A percentile compares a stretch with the other conserved stretches of the same genome.
These are phyloP conservation scores for Phytophthora niederhauseri DNA, from an alignment of 352 stramenopile genomes.

Conservation along the genomic window DNA sequence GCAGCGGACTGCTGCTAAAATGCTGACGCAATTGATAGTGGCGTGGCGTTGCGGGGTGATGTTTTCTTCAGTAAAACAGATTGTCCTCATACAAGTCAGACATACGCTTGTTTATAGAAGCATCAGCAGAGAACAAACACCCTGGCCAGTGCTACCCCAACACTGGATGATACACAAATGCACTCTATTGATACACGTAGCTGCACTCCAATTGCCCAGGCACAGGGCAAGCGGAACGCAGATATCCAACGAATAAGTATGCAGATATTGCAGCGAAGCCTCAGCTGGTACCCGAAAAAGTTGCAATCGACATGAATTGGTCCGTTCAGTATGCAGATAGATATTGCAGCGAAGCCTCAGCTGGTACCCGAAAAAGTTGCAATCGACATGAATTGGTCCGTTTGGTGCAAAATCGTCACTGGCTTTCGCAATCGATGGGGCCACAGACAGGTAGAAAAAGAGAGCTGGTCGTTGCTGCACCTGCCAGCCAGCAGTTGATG, in stretches of 20 bases:
- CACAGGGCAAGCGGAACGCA: neutral
- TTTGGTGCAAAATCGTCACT: slow-evolving; percentile 78
- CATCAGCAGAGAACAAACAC: slow-evolving; percentile 59
- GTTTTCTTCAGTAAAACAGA: slow-evolving; percentile 55
- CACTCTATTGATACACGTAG: slow-evolving; percentile 4
- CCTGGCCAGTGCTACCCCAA: neutral
- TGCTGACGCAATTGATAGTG: neutral
- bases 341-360: slow-evolving; percentile 64
- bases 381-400: slow-evolving; percentile 92
- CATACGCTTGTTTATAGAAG: slow-evolving; percentile 86
- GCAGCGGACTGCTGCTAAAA: neutral
- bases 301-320: slow-evolving; percentile 92
- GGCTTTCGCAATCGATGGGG: slow-evolving; percentile 41
- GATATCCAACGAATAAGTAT: slow-evolving; percentile 13
- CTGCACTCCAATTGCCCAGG: neutral
- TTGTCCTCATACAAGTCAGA: slow-evolving; percentile 83
- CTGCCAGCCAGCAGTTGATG: no score
- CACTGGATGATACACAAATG: neutral
- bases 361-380: slow-evolving; percentile 91
- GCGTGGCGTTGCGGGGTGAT: slow-evolving; percentile 3
- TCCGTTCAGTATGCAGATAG: slow-evolving; percentile 56
- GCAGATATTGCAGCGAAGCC: slow-evolving; percentile 48
- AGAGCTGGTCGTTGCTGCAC: neutral
- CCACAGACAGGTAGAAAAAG: slow-evolving; percentile 1
- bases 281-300: slow-evolving; percentile 91